Evolutionary conservation across 2,329 filamentous ascomycete species (phyloP).

Genomic region (Pezicula radicicola): DNA sequence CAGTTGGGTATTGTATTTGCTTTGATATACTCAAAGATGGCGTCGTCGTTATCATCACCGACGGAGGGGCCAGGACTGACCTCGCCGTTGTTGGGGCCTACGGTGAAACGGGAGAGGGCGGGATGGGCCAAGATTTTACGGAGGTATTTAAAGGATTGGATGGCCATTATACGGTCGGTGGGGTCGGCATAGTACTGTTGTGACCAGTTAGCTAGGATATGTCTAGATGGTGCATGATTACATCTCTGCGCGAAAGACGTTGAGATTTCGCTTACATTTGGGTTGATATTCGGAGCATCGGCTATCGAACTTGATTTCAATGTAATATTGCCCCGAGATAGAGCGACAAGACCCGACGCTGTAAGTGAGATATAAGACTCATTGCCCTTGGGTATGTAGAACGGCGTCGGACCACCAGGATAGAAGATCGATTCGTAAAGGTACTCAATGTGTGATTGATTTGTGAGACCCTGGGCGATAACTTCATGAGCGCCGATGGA

Average conservation of each 20-base stretch:
- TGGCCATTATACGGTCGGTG: conserved; percentile 38
- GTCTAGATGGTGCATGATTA: too few species aligned
- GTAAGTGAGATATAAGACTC: conserved; percentile 18
- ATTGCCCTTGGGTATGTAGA: neutral
- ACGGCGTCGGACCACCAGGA: neutral
- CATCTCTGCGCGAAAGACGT: too few species aligned
- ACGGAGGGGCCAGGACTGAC: conserved; percentile 2
- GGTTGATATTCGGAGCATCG: conserved; percentile 38
- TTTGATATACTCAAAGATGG: neutral
- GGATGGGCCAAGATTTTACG: conserved; percentile 25
- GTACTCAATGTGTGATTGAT: conserved; percentile 4
- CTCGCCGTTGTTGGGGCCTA: conserved; percentile 2
- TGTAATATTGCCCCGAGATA: conserved; percentile 39
- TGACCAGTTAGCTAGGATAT: too few species aligned
- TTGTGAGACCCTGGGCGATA: neutral
- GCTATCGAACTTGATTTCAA: conserved; percentile 28
- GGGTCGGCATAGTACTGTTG: conserved; percentile 10
- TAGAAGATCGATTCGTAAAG: conserved; percentile 3
- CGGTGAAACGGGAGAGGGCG: neutral
- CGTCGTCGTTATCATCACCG: conserved; percentile 1
- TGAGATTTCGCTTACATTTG: conserved; percentile 38
- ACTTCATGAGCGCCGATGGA: neutral
- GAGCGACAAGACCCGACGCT: conserved; percentile 29
- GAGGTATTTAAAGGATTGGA: conserved; percentile 37
- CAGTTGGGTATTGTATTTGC: conserved; percentile 38